These are phyloP conservation scores for Globisporangium okanoganense DNA, from an alignment of 352 stramenopile species.

Conservation along the genomic window DNA sequence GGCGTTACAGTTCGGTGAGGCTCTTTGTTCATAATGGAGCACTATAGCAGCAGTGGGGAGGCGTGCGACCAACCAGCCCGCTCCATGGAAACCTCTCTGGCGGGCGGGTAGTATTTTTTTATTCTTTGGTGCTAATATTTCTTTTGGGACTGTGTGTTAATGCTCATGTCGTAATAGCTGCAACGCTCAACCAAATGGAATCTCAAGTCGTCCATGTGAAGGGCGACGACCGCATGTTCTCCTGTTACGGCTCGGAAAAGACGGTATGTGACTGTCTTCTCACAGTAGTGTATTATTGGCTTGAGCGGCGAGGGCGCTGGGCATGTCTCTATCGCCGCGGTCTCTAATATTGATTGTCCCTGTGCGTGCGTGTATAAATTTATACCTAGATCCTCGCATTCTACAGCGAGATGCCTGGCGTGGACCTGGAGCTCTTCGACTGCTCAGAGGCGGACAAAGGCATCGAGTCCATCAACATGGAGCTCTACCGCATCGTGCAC, in stretches of 20 bases:
- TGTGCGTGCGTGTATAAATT: not conserved
- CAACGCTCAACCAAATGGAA: slow-evolving; percentile 79
- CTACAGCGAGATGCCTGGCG: slow-evolving; percentile 74
- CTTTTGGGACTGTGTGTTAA: not conserved
- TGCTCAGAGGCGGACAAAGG: slow-evolving; percentile 74
- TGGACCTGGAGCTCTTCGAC: slow-evolving; percentile 77
- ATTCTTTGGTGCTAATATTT: not conserved
- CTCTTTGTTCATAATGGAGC: not conserved
- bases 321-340: not conserved
- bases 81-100: not conserved
- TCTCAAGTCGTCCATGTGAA: slow-evolving; percentile 82
- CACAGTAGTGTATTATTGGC: not conserved
- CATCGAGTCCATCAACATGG: slow-evolving; percentile 68
- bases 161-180: slow-evolving; percentile 26
- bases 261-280: slow-evolving; percentile 38
- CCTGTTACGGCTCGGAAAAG: slow-evolving; percentile 69
- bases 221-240: slow-evolving; percentile 82
- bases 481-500: slow-evolving; percentile 72
- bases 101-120: not conserved
- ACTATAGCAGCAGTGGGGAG: not conserved
- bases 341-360: not conserved
- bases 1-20: slow-evolving; percentile 74
- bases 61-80: not conserved
- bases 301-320: not conserved
- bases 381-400: slow-evolving; percentile 72